Conservation (phyloP, 2,329 filamentous ascomycete species). For the Hymenoscyphus repandus region DNA sequence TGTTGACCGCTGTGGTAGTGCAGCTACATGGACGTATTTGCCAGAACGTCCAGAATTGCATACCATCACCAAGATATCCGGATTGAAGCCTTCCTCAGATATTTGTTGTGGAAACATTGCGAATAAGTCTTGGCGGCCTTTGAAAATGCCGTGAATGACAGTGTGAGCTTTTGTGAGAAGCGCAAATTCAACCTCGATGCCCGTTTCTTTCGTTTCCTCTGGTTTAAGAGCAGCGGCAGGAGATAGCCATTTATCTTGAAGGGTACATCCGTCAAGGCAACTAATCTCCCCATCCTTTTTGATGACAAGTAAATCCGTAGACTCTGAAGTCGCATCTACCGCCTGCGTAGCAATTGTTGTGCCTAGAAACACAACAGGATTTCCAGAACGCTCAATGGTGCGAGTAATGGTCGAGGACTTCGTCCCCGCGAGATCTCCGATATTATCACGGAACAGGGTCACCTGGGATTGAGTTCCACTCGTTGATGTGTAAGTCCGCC, state of each 20-base stretch:
- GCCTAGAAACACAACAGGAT: slow-evolving; percentile 40
- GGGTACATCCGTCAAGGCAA: slow-evolving; percentile 53
- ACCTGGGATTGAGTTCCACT: slow-evolving; percentile 43
- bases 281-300: slow-evolving; percentile 56
- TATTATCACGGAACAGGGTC: slow-evolving; percentile 54
- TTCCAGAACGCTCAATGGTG: slow-evolving; percentile 35
- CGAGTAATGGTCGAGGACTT: slow-evolving; percentile 45
- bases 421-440: slow-evolving; percentile 46
- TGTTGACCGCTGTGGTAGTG: slow-evolving; percentile 24
- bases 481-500: slow-evolving; percentile 59
- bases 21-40: slow-evolving; percentile 28
- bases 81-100: slow-evolving; percentile 39
- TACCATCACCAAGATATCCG: slow-evolving; percentile 48
- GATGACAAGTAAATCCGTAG: slow-evolving; percentile 46
- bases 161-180: slow-evolving; percentile 29
- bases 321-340: slow-evolving; percentile 7
- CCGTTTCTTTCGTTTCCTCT: slow-evolving; percentile 32
- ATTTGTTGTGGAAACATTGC: slow-evolving; percentile 45
- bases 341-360: slow-evolving; percentile 20
- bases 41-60: slow-evolving; percentile 21
- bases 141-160: slow-evolving; percentile 36
- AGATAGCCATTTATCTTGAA: slow-evolving; percentile 44
- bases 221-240: slow-evolving; percentile 32
- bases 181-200: slow-evolving; percentile 28
- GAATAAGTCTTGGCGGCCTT: slow-evolving; percentile 47